A percentile compares a stretch with the other conserved stretches of the same genome.
phyloP scores from a whole-genome alignment of 495 filamentous ascomycete species.

The Xylaria bambusicola region DNA sequence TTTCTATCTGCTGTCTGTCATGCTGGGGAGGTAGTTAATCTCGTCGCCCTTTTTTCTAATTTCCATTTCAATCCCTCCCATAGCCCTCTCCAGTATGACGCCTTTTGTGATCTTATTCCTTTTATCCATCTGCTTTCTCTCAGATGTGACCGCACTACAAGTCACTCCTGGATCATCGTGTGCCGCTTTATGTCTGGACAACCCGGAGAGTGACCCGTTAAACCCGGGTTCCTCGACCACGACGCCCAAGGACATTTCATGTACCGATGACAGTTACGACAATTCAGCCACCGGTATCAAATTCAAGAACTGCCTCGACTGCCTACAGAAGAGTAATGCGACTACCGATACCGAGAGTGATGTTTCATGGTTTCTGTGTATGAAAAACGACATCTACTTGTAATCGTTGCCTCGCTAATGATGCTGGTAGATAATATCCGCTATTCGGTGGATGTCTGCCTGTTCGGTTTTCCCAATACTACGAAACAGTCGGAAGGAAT shows the following conservation, averaged over 20 bases:
- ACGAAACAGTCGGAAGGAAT: conserved; percentile 17
- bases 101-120: conserved; percentile 17
- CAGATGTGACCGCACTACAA: conserved; percentile 27
- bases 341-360: conserved; percentile 54
- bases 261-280: conserved; percentile 53
- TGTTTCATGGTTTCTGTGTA: conserved; percentile 60
- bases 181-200: conserved; percentile 47
- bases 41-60: conserved; percentile 3
- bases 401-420: neutral
- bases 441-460: conserved; percentile 43
- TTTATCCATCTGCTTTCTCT: conserved; percentile 21
- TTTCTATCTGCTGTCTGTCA: conserved; percentile 5
- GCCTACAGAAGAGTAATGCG: conserved; percentile 58
- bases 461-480: conserved; percentile 36
- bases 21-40: conserved; percentile 14
- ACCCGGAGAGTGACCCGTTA: conserved; percentile 22
- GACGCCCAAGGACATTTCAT: conserved; percentile 54
- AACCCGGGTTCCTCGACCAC: conserved; percentile 44
- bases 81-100: conserved; percentile 20
- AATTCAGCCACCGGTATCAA: conserved; percentile 44
- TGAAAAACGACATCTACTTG: neutral
- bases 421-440: conserved; percentile 39
- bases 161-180: conserved; percentile 57
- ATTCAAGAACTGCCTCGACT: conserved; percentile 62
- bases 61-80: neutral